Percentiles rank a stretch among this genome's conserved stretches.
Conservation (phyloP, 1,284 basidiomycete species). For the Tremellales sp. region DNA sequence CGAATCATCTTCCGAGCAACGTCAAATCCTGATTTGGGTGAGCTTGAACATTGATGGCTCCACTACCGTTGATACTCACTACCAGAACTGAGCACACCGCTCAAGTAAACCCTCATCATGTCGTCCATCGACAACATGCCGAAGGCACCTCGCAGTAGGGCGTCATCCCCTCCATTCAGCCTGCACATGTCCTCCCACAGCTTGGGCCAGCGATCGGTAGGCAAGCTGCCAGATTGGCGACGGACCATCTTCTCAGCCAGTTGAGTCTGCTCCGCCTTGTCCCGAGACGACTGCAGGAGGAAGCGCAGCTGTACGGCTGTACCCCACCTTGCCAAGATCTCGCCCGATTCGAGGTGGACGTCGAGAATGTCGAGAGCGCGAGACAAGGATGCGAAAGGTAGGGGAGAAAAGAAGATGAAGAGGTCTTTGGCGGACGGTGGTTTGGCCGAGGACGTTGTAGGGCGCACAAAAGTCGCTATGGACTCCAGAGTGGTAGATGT, state of each 20-base stretch:
- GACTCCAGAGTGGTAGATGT: constrained; percentile 73
- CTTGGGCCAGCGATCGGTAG: constrained; percentile 75
- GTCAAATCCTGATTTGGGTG: constrained; percentile 61
- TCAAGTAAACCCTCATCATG: constrained; percentile 71
- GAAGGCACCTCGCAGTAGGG: constrained; percentile 64
- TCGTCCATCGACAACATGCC: constrained; percentile 68
- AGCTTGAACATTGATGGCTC: not conserved
- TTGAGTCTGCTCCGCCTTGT: constrained; percentile 67
- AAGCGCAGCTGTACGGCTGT: constrained; percentile 73
- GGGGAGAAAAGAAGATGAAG: constrained; percentile 72
- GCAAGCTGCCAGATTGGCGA: constrained; percentile 51
- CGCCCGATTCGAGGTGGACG: constrained; percentile 86
- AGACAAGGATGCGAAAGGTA: constrained; percentile 68
- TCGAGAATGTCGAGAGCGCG: constrained; percentile 82
- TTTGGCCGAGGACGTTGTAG: constrained; percentile 60
- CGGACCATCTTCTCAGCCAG: constrained; percentile 83
- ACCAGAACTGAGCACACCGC: constrained; percentile 74
- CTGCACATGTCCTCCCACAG: constrained; percentile 84
- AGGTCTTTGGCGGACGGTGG: constrained; percentile 64
- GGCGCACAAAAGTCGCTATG: constrained; percentile 70
- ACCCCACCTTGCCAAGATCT: constrained; percentile 80
- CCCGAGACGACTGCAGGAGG: constrained; percentile 71
- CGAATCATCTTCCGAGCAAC: constrained; percentile 66
- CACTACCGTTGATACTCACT: constrained; percentile 59
- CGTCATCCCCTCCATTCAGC: constrained; percentile 62